Base-by-base conservation (phyloP, 139 green algal species). In the Chlorokybus atmophyticus region DNA sequence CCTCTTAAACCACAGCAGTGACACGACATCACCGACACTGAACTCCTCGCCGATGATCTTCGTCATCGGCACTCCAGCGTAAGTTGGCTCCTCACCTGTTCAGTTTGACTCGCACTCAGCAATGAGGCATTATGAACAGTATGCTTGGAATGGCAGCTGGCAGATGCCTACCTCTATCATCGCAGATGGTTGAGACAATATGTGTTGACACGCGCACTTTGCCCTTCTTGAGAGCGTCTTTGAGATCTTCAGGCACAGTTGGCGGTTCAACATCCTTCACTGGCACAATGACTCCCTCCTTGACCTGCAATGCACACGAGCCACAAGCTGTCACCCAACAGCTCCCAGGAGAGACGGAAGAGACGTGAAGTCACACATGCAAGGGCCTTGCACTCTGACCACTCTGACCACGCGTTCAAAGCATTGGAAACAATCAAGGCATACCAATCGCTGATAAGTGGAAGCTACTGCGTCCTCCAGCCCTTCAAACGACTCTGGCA, bases 161-260 rank as follows among this genome's bases (percentile, higher is more conserved):
- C 35, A 44, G 35, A 44, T 44, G 14, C 35, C 35, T 32, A 68
- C 87, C 87, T 21, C 87, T 66, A 74, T 95, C 87, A 57, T 95
- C 87, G 57, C 79, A 94, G 50, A 95, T 95, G 59, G 80, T 87
- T 29, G 68, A 85, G 32, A 95, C 80, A 27, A 95, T 78, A 66
- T 94, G 80, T 0, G 87, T 96, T 29, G 87, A 86, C 27, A 78
- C 78, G 19, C 87, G 81, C 54, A 94, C 85, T 74, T 87, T 83
- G 48, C 87, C 87, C 0, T 74, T 66, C 59, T 87, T 88, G 42
- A 86, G 80, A 21, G 86, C 86, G 0, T 64, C 60, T 0, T 70
- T 57, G 10, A 94, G 75, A 70, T 94, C 86, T 70, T 83, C 68
- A 1, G 82, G 84, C 39, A 88, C 72, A 23, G 59, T 32, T 0